phyloP scores from a whole-genome alignment of 2,329 filamentous ascomycete genomes.

The Claviceps sp. region DNA sequence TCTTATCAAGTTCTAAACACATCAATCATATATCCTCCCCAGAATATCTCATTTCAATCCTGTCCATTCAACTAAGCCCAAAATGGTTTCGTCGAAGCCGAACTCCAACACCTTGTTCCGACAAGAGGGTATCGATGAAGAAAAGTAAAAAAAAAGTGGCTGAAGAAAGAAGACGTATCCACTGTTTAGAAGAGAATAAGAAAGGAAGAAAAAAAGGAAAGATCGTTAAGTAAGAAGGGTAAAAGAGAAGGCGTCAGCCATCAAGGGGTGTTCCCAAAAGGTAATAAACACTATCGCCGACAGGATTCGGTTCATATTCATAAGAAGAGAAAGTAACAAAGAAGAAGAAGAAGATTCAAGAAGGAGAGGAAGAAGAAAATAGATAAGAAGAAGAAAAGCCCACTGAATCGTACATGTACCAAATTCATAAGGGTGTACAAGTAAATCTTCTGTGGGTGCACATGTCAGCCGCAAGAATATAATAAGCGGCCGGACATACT shows the following conservation, averaged over 20 bases:
- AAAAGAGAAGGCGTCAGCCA: neutral
- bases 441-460: conserved; percentile 5
- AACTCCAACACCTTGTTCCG: conserved; percentile 1
- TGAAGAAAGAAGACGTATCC: neutral
- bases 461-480: neutral
- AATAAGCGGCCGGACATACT: neutral
- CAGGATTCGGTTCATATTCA: conserved; percentile 16
- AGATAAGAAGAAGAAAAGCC: conserved; percentile 4
- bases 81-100: neutral
- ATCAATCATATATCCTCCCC: conserved; percentile 6
- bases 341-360: neutral
- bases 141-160: neutral
- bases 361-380: neutral
- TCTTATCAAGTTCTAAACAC: conserved; percentile 1
- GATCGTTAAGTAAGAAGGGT: neutral
- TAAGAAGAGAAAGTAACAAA: conserved; percentile 8
- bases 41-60: conserved; percentile 2
- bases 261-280: conserved; percentile 6
- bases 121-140: conserved; percentile 12
- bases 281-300: conserved; percentile 24
- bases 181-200: neutral
- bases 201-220: conserved; percentile 3
- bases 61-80: neutral
- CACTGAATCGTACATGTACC: neutral
- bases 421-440: conserved; percentile 4